Evolutionary conservation across 768 basidiomycete species (phyloP), one percentile per base, ranked within the genome.

Genomic region (Lactarius indigo): DNA sequence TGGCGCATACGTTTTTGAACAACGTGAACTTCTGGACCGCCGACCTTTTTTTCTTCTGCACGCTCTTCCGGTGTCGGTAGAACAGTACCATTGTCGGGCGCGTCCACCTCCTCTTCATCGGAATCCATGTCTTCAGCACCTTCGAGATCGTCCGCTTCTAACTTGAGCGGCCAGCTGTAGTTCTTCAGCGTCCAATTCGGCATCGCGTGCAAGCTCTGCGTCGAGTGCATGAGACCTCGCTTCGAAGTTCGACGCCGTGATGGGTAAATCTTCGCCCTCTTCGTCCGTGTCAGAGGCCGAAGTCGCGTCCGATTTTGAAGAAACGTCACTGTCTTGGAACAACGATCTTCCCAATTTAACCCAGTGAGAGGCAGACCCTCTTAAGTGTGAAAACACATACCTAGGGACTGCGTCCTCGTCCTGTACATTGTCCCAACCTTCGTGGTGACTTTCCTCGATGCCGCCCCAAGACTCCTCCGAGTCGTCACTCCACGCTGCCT

Each of bases 181-280:
- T 72, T 93, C 91, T 71, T 86, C 84, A 0, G 81, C 75, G 71
- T 90, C 90, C 31, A 91, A 78, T 73, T 85, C 84, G 2, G 88
- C 91, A 64, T 93, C 90, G 13, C 78, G 85, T 30, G 81, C 82
- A 7, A 86, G 87, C 69, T 82, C 78, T 26, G 82, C 87, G 70
- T 94, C 92, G 59, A 94, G 76, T 60, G 90, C 90, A 63, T 85
- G 85, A 55, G 92, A 94, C 31, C 87, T 87, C 42, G 86, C 84
- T 69, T 90, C 92, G 83, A 94, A 92, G 72, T 93, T 94, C 30
- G 83, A 84, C 77, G 87, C 86, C 8, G 92, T 94, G 39, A 88
- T 77, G 60, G 80, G 88, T 13, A 75, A 78, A 54, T 82, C 83
- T 9, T 80, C 82, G 56, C 81, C 80, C n/a, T 82, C 82, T 15